phyloP scores from a whole-genome alignment of 306 rosid genomes.

The Acacia acuminata region DNA sequence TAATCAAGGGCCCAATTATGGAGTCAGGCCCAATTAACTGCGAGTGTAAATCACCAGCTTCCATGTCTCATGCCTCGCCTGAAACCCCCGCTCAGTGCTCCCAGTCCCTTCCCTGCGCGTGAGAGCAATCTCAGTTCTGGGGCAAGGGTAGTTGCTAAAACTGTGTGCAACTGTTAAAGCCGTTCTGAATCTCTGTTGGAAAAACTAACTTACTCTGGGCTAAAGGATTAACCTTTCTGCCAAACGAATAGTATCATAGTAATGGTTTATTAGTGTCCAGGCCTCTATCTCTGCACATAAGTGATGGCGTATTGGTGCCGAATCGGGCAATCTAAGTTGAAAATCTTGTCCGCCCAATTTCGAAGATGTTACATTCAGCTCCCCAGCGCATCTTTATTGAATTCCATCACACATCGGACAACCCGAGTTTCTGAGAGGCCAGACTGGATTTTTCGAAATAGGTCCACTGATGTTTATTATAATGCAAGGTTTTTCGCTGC shows the following conservation, averaged over 20 bases:
- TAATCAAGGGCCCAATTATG: background rate
- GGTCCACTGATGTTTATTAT: conserved; percentile 33
- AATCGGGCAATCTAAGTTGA: conserved; percentile 49
- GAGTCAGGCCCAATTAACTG: background rate
- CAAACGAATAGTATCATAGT: background rate
- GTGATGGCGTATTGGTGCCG: conserved; percentile 48
- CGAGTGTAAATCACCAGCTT: background rate
- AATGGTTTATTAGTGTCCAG: background rate
- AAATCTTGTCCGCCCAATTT: conserved; percentile 38
- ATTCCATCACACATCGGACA: conserved; percentile 27
- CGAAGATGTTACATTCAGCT: conserved; percentile 33
- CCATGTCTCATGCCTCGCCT: too few relatives aligned
- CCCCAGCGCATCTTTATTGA: conserved; percentile 34
- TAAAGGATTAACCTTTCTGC: background rate
- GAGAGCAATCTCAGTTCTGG: background rate
- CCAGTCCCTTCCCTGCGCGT: background rate
- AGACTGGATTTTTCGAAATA: conserved; percentile 2
- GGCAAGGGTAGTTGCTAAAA: background rate
- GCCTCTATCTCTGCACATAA: background rate
- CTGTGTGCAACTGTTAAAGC: background rate
- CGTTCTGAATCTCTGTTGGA: background rate
- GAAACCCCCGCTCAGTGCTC: background rate
- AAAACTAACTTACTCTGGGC: background rate
- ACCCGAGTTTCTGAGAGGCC: conserved; percentile 30
- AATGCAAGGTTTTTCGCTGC: conserved; percentile 51